Percentiles rank a stretch among this genome's conserved stretches.
phyloP scores from a whole-genome alignment of 1,284 basidiomycete species.

The Moesziomyces sp. region DNA sequence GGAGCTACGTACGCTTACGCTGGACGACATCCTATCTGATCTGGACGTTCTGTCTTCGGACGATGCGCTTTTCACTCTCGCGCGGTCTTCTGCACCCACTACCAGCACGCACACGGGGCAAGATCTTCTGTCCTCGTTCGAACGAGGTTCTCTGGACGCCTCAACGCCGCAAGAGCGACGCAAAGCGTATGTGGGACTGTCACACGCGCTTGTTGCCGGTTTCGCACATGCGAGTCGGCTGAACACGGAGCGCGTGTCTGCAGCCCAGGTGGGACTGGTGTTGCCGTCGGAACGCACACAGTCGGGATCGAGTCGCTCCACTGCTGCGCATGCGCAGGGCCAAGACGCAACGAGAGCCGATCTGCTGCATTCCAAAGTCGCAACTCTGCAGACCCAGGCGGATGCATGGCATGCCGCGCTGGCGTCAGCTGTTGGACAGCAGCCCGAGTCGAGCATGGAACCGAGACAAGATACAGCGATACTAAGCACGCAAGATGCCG shows the following conservation, averaged over 20 bases:
- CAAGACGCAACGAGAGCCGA: constrained; percentile 20
- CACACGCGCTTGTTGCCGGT: constrained; percentile 13
- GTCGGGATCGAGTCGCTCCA: neutral
- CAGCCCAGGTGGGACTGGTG: constrained; percentile 18
- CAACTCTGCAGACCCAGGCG: constrained; percentile 27
- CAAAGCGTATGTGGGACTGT: constrained; percentile 21
- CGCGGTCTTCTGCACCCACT: constrained; percentile 1
- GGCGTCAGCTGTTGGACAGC: constrained; percentile 4
- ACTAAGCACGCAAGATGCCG: too few relatives aligned
- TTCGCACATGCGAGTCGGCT: constrained; percentile 21
- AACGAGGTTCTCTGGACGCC: neutral
- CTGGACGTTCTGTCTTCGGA: constrained; percentile 9
- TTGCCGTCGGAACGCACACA: constrained; percentile 28
- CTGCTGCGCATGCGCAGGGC: neutral
- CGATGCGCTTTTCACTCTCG: constrained; percentile 6
- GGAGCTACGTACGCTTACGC: constrained; percentile 19
- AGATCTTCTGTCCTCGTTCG: constrained; percentile 8
- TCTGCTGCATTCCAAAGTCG: constrained; percentile 38
- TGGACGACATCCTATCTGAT: constrained; percentile 31
- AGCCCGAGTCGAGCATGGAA: too few relatives aligned
- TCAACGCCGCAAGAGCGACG: neutral
- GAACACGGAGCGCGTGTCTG: constrained; percentile 26
- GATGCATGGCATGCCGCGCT: constrained; percentile 29
- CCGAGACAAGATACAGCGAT: too few relatives aligned
- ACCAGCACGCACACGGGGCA: neutral